These are phyloP conservation scores for Wickerhamiella hasegawae DNA, from an alignment of 805 yeast species.

Conservation along the genomic window DNA sequence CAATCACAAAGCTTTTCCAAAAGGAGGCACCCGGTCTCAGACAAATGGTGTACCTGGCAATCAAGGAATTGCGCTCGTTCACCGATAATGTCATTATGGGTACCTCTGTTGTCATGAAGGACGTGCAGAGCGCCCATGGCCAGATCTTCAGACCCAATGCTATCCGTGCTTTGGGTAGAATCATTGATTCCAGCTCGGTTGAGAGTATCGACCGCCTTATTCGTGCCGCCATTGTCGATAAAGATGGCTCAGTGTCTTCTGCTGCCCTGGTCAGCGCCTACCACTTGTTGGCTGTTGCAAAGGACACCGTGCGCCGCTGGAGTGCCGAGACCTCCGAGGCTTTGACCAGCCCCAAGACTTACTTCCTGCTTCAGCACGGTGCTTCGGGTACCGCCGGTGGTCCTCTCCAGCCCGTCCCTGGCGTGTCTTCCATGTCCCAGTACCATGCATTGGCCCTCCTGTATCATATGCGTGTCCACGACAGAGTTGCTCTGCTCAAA, in stretches of 20 bases:
- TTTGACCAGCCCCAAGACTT: slow-evolving; percentile 41
- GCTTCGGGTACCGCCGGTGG: slow-evolving; percentile 16
- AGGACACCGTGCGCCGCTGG: slow-evolving; percentile 86
- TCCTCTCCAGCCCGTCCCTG: slow-evolving; percentile 17
- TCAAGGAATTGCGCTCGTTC: slow-evolving; percentile 71
- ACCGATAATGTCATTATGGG: slow-evolving; percentile 94
- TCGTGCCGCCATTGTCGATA: slow-evolving; percentile 85
- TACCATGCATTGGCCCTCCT: slow-evolving; percentile 90
- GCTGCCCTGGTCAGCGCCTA: slow-evolving; percentile 92
- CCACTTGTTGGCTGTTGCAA: slow-evolving; percentile 76
- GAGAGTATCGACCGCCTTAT: slow-evolving; percentile 85
- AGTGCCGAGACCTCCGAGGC: slow-evolving; percentile 89
- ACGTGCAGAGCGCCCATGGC: slow-evolving; percentile 73
- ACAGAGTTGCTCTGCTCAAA: slow-evolving; percentile 85
- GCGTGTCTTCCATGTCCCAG: slow-evolving; percentile 63
- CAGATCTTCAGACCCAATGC: slow-evolving; percentile 84
- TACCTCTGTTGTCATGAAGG: slow-evolving; percentile 95
- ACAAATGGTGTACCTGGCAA: slow-evolving; percentile 85
- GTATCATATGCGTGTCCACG: slow-evolving; percentile 77
- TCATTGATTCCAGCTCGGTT: slow-evolving; percentile 70
- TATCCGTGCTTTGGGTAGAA: slow-evolving; percentile 76
- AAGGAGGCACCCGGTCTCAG: slow-evolving; percentile 75
- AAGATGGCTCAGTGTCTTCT: slow-evolving; percentile 70
- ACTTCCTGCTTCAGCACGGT: slow-evolving; percentile 15
- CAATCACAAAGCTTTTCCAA: slow-evolving; percentile 87